These are phyloP conservation scores for Schwanniomyces yamadae DNA, from an alignment of 805 yeast genomes.

Conservation along the genomic window DNA sequence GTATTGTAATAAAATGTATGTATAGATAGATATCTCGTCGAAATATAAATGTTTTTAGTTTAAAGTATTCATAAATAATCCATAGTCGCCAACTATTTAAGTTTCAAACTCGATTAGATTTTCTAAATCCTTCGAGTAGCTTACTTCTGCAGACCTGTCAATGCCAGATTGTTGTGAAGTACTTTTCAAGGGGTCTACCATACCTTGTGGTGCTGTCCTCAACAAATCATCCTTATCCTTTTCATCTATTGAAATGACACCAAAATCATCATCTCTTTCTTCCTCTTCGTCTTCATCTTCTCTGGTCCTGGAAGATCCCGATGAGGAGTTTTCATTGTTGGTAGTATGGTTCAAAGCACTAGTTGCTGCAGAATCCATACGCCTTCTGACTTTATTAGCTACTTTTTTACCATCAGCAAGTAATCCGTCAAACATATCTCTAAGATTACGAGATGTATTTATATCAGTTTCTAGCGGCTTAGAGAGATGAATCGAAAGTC, in stretches of 20 bases:
- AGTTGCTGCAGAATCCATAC: constrained; percentile 72
- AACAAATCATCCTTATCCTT: constrained; percentile 48
- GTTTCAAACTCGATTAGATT: constrained; percentile 48
- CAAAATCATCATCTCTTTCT: constrained; percentile 46
- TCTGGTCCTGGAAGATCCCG: constrained; percentile 18
- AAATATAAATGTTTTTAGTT: no score
- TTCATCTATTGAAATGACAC: constrained; percentile 38
- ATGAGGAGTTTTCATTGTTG: constrained; percentile 21
- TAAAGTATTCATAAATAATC: no score
- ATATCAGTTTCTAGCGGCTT: constrained; percentile 48
- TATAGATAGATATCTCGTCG: no score
- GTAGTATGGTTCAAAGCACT: constrained; percentile 19
- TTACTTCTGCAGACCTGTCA: constrained; percentile 3
- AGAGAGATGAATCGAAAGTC: constrained; percentile 65
- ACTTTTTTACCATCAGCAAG: constrained; percentile 91
- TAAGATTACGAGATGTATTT: constrained; percentile 56
- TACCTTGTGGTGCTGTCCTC: constrained; percentile 49
- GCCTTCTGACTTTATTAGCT: constrained; percentile 82
- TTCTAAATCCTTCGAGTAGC: constrained; percentile 8
- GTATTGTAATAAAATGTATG: no score
- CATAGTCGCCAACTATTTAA: constrained; percentile 11
- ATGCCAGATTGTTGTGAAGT: constrained; percentile 12
- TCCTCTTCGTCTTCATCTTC: constrained; percentile 40
- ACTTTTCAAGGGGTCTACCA: constrained; percentile 23
- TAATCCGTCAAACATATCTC: constrained; percentile 88